A percentile compares a stretch with the other conserved stretches of the same genome.
These are phyloP conservation scores for Candida pseudocylindracea DNA, from an alignment of 1,139 yeast genomes.

Conservation along the genomic window DNA sequence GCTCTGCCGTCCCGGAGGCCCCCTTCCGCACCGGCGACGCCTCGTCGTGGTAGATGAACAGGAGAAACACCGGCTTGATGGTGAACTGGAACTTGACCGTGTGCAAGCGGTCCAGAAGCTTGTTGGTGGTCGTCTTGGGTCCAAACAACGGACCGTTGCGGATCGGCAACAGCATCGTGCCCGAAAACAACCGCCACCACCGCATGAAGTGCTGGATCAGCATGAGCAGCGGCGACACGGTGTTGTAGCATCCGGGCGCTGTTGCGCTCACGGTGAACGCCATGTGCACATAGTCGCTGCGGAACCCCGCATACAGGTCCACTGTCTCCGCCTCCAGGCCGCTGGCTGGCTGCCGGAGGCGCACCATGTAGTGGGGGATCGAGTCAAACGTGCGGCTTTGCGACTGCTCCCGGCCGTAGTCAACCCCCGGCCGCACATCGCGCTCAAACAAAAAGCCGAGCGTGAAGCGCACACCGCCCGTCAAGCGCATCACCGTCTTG, in stretches of 20 bases:
- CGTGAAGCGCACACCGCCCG: constrained; percentile 37
- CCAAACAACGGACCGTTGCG: constrained; percentile 18
- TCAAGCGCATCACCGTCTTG: constrained; percentile 30
- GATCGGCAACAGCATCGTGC: constrained; percentile 19
- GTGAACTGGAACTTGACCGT: constrained; percentile 19
- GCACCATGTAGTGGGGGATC: constrained; percentile 1
- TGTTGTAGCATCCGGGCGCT: constrained; percentile 10
- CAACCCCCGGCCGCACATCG: constrained; percentile 14
- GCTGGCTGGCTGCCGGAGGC: constrained; percentile 5
- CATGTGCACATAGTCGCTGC: constrained; percentile 64
- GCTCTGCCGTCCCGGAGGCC: too few species aligned
- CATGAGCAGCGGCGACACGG: constrained; percentile 19
- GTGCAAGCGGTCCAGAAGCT: constrained; percentile 19
- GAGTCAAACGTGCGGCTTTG: constrained; percentile 47
- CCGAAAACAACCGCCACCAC: constrained; percentile 23
- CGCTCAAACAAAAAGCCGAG: constrained; percentile 41
- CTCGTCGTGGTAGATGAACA: constrained; percentile 13
- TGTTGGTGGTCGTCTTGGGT: constrained; percentile 11
- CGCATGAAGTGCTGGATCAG: constrained; percentile 16
- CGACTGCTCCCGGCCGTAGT: constrained; percentile 32
- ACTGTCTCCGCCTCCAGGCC: constrained; percentile 32
- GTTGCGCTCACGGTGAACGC: constrained; percentile 20
- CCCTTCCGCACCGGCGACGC: too few species aligned
- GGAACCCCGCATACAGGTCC: constrained; percentile 44
- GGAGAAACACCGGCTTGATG: constrained; percentile 14